Conservation (phyloP, 2,329 filamentous ascomycete genomes). For the Penicillium sp. region DNA sequence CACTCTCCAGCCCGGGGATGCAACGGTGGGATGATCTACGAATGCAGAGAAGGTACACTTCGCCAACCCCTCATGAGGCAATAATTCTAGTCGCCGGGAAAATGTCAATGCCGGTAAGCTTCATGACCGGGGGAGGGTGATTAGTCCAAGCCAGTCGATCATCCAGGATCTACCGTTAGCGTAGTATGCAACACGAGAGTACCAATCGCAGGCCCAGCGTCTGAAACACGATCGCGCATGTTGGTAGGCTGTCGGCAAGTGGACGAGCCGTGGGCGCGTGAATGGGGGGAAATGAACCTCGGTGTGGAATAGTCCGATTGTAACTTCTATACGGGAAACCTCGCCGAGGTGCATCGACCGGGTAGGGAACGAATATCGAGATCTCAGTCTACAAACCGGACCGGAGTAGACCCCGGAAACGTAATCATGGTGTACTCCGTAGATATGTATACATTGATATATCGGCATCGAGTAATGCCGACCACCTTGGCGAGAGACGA, state of each 20-base stretch:
- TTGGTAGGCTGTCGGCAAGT: conserved; percentile 3
- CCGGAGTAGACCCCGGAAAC: too few species aligned
- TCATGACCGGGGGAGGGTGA: conserved; percentile 1
- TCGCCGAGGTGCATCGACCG: too few species aligned
- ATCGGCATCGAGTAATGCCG: conserved; percentile 2
- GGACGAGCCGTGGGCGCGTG: not conserved
- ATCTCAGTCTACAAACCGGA: too few species aligned
- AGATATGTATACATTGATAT: not conserved
- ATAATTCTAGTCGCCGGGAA: conserved; percentile 8
- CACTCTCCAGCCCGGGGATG: conserved; percentile 9
- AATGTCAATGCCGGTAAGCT: conserved; percentile 12
- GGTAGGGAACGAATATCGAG: too few species aligned
- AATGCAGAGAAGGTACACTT: not conserved
- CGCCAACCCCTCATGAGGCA: not conserved
- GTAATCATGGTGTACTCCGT: too few species aligned
- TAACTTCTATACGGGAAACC: not conserved
- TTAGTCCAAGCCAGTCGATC: conserved; percentile 10
- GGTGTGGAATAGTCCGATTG: not conserved
- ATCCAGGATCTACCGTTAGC: conserved; percentile 18
- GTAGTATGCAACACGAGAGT: not conserved
- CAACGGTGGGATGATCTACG: conserved; percentile 24
- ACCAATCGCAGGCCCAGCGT: conserved; percentile 1
- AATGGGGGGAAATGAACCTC: not conserved
- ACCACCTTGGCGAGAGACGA: conserved; percentile 1
- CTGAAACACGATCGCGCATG: conserved; percentile 11